Evolutionary conservation across 495 filamentous ascomycete genomes (phyloP), one percentile per base, ranked within the genome.

Genomic region (Mytilinidion resinicola): DNA sequence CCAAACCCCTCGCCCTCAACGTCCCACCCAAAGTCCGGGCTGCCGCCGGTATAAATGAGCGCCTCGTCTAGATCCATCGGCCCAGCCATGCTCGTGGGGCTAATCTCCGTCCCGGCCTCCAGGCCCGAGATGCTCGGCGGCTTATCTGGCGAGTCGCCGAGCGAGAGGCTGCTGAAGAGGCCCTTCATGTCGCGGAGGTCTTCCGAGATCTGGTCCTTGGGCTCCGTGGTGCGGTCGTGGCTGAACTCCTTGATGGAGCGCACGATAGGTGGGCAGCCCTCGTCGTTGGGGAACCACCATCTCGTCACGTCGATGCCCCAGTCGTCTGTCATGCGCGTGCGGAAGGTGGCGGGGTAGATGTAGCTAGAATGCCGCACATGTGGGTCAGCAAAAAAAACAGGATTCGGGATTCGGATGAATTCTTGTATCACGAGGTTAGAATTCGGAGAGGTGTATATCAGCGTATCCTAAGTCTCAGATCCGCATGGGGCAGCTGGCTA

Each of bases 201-300:
- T 63, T 88, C 82, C 10, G 78, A 79, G 59, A 83, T 77, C 10
- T 82, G 69, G 54, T 88, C 85, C 25, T 78, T 79, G 0, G 82
- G 79, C 39, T 77, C 81, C 9, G 73, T 70, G 3, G 72, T 75
- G 47, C 88, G 83, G 50, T 91, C 86, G 60, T 88, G 82, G 1
- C 87, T 85, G 71, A 92, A 86, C 25, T 78, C 76, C n/a, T 89
- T 84, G 51, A 95, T 83, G 58, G 79, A 84, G 30, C 85, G 86
- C 36, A 95, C 76, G 34, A 93, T 80, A 6, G 80, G 76, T 3
- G 81, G 80, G 63, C 84, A 86, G 19, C 81, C 83, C 74, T 90
- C 87, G 65, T 90, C 82, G 66, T 91, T 82, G 2, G 90, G 88
- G 20, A 95, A 80, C 90, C 90, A 96, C 89, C 90, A 95, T 38